A percentile compares a stretch with the other conserved stretches of the same genome.
Conservation (phyloP, 2,329 filamentous ascomycete genomes). For the Paramyrothecium sp. region DNA sequence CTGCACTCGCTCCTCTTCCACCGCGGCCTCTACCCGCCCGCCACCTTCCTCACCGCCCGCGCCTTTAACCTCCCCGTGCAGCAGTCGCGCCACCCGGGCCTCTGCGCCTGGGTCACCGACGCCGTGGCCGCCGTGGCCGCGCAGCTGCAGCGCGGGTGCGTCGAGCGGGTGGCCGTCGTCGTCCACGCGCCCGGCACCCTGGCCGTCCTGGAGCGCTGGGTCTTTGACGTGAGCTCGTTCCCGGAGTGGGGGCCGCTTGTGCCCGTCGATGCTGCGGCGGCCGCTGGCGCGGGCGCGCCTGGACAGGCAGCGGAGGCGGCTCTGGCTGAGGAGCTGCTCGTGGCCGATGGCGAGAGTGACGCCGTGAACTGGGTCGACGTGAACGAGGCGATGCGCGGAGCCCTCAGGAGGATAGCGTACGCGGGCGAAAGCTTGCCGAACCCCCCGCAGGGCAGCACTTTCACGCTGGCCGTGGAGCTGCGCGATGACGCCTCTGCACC, state of each 20-base stretch:
- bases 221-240: constrained; percentile 56
- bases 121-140: constrained; percentile 70
- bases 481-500: constrained; percentile 58
- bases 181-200: constrained; percentile 38
- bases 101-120: constrained; percentile 83
- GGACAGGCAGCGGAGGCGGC: constrained; percentile 17
- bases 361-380: constrained; percentile 57
- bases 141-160: constrained; percentile 62
- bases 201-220: constrained; percentile 57
- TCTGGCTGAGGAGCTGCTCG: constrained; percentile 4
- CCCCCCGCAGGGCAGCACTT: constrained; percentile 66
- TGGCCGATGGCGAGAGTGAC: constrained; percentile 19
- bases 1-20: constrained; percentile 86
- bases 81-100: constrained; percentile 81
- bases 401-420: constrained; percentile 61
- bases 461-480: constrained; percentile 74
- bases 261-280: constrained; percentile 11
- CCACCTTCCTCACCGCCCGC: constrained; percentile 74
- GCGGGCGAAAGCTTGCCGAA: constrained; percentile 54
- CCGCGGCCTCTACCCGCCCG: constrained; percentile 72
- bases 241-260: constrained; percentile 31
- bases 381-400: constrained; percentile 70
- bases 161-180: constrained; percentile 46
- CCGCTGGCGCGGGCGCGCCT: constrained; percentile 18
- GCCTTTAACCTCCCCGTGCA: constrained; percentile 84